Evolutionary conservation across 768 basidiomycete genomes (phyloP).

Genomic region (Leccinum incarnatum): DNA sequence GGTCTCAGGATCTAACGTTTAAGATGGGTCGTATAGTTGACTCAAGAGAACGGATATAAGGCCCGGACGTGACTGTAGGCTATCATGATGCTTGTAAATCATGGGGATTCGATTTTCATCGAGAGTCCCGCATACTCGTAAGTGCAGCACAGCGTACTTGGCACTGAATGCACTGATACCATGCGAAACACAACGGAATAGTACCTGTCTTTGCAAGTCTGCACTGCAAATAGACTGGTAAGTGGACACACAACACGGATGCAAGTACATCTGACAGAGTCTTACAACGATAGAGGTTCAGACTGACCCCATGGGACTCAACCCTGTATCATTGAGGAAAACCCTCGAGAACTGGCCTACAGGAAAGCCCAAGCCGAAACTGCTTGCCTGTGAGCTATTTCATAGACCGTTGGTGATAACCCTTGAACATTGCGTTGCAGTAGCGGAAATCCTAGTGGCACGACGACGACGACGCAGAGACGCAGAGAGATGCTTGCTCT

Average conservation of each 20-base stretch:
- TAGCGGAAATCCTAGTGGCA: slow-evolving; percentile 81
- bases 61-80: slow-evolving; percentile 40
- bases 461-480: slow-evolving; percentile 63
- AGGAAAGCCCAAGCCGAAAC: slow-evolving; percentile 62
- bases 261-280: slow-evolving; percentile 24
- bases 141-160: background rate
- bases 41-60: background rate
- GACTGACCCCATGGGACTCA: slow-evolving; percentile 66
- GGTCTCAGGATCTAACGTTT: slow-evolving; percentile 80
- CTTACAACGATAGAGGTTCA: slow-evolving; percentile 52
- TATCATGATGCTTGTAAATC: slow-evolving; percentile 60
- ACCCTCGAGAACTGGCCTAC: slow-evolving; percentile 68
- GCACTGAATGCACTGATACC: background rate
- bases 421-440: slow-evolving; percentile 27
- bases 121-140: slow-evolving; percentile 73
- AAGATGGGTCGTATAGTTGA: slow-evolving; percentile 46
- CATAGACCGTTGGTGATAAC: background rate
- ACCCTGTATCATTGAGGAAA: slow-evolving; percentile 50
- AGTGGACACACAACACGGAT: slow-evolving; percentile 6
- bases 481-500: slow-evolving; percentile 62
- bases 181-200: slow-evolving; percentile 43
- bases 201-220: slow-evolving; percentile 55
- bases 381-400: slow-evolving; percentile 54
- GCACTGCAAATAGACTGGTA: slow-evolving; percentile 53
- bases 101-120: slow-evolving; percentile 72